Base-by-base conservation (phyloP, 176 grass and related monocot species). In the Triticum timopheevii region DNA sequence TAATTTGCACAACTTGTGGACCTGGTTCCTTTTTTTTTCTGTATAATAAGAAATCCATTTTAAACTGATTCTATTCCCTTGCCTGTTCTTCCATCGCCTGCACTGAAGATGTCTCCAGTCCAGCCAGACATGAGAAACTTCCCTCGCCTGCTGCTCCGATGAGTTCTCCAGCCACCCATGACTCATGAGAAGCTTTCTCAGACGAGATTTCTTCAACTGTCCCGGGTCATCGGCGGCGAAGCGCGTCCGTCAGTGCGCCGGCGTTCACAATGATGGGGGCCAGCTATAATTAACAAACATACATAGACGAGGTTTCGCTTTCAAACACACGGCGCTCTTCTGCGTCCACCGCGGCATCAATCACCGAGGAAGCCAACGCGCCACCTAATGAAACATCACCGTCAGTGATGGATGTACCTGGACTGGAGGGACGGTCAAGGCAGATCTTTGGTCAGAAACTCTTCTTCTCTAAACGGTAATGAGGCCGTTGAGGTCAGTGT, bases 171-270 rank as follows among this genome's bases (percentile, higher is more conserved):
- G 36, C 38, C 38, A 59, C 0, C 17, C 56, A 59, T 30, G 28
- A 30, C 19, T 15, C 74, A 34, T 34, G 17, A 6, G 74, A 77
- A 77, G 6, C 52, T 19, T 77, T 77, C 84, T 79, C 7, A 34
- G 23, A 73, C 10, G 23, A 62, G 33, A 66, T 59, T 3, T 22
- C 56, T 59, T 59, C 56, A 85, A 65, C 56, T 30, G 47, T 69
- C 69, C 50, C 35, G 1, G 73, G 88, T 90, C 88, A 80, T 20
- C 38, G 25, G 9, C 70, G 80, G 45, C 25, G 75, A 80, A 75
- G 66, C 65, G 79, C 79, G 39, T 82, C 80, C 42, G 28, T 44
- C 68, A 34, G 50, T 33, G 56, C 76, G 74, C 74, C 47, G 74
- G 74, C 74, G 47, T 3, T 70, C 67, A 67, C 63, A 12, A 69